A percentile compares a stretch with the other conserved stretches of the same genome.
Evolutionary conservation across 2,329 filamentous ascomycete genomes (phyloP).

Genomic region (Botrytis paeoniae): DNA sequence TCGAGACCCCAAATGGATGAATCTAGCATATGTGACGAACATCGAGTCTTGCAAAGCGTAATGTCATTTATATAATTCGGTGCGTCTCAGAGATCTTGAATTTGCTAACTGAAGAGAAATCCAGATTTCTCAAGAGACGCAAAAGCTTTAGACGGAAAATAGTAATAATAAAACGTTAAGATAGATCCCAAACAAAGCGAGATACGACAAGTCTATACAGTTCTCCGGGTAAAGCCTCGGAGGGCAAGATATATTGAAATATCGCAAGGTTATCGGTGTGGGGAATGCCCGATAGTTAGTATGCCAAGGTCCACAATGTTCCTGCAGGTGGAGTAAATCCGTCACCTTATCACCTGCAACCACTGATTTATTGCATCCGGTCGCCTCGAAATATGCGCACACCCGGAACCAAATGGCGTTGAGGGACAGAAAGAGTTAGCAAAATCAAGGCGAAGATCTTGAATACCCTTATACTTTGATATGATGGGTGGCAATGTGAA

Average conservation of each 20-base stretch:
- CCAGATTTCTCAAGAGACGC: constrained; percentile 40
- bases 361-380: constrained; percentile 32
- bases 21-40: constrained; percentile 2
- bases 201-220: constrained; percentile 23
- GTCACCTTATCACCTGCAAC: constrained; percentile 36
- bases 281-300: constrained; percentile 23
- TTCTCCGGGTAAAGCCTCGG: constrained; percentile 26
- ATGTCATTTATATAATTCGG: neutral
- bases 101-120: constrained; percentile 37
- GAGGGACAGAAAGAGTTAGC: constrained; percentile 24
- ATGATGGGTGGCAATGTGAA: constrained; percentile 8
- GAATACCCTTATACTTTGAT: neutral
- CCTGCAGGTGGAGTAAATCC: constrained; percentile 34
- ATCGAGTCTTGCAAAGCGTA: constrained; percentile 10
- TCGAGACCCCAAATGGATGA: neutral
- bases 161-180: neutral
- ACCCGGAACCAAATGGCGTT: constrained; percentile 18
- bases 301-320: constrained; percentile 25
- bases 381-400: constrained; percentile 24
- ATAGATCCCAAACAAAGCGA: constrained; percentile 12
- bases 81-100: neutral
- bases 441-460: neutral
- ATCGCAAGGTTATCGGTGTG: constrained; percentile 26
- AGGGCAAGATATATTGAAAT: constrained; percentile 17
- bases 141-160: constrained; percentile 18